Conservation (phyloP, 2,329 filamentous ascomycete genomes). For the Arthroderma uncinatum region DNA sequence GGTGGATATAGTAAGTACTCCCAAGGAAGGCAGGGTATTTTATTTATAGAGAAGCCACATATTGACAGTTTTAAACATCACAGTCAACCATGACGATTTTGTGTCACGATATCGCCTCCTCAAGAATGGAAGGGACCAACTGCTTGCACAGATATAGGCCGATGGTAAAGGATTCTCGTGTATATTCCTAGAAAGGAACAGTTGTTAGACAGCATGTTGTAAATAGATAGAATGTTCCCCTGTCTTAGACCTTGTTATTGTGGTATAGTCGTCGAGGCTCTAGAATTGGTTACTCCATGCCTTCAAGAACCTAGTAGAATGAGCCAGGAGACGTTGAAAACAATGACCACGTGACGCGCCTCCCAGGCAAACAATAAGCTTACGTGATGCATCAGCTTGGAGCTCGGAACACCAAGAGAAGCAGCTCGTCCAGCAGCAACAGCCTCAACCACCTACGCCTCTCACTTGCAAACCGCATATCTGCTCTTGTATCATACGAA, state of each 20-base stretch:
- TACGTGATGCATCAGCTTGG: constrained; percentile 5
- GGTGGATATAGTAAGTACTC: constrained; percentile 69
- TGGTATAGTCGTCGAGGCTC: background rate
- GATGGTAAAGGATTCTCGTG: background rate
- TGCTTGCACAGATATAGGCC: constrained; percentile 25
- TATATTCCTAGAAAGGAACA: background rate
- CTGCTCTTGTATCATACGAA: background rate
- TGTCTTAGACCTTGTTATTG: background rate
- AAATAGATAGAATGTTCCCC: background rate
- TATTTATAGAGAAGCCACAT: constrained; percentile 6
- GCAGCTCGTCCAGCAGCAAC: background rate
- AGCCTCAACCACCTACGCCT: background rate
- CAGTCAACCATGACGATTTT: constrained; percentile 61
- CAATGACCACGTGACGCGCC: background rate
- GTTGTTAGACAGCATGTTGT: too few species aligned
- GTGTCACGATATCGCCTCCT: constrained; percentile 64
- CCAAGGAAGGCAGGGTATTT: background rate
- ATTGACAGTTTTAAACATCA: background rate
- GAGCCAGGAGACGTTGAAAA: background rate
- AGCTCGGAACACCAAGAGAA: background rate
- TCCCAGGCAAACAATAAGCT: background rate
- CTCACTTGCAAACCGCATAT: background rate
- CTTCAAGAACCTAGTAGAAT: background rate
- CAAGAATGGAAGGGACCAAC: constrained; percentile 43
- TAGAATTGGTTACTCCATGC: background rate